Evolutionary conservation across 2,329 filamentous ascomycete genomes (phyloP), one percentile per base, ranked within the genome.

Genomic region (Hypomyces rosellus): DNA sequence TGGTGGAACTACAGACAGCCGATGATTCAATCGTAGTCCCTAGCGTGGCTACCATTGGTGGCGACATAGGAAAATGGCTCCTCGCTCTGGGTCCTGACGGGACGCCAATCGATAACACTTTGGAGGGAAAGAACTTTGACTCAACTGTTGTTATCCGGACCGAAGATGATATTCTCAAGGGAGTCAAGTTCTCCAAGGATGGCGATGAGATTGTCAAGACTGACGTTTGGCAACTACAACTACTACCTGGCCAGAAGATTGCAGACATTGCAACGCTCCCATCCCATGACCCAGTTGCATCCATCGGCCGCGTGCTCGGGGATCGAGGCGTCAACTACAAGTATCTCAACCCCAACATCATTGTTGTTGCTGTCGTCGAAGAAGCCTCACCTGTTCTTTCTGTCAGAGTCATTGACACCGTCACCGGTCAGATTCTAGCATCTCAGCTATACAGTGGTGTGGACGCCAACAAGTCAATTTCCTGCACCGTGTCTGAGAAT

Each of bases 301-400:
- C 93, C 1, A 96, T 99, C 59, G 93, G 93, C 9, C 89, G 89
- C 52, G 93, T 97, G 1, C 80, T 99, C 18, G 91, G 90, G 22
- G 87, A 99, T 62, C 82, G 93, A 40, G 85, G 84, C n/a, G 93
- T 99, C 44, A 80, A 92, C 55, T 99, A 99, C 81, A 99, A 99
- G 71, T 97, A 97, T 65, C 73, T 99, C 38, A 96, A 95, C 70
- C 83, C 88, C 0, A 96, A 95, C 68, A 79, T 89, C 6, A 75
- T 90, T 2, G 77, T 97, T 1, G 75, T 96, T 42, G 88, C 87
- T 1, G 77, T 88, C 1, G 71, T 84, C 2, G 77, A 85, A 34
- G 77, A 85, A 18, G 71, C 73, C 11, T 62, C 75, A 3, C 76
- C 74, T 3, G 77, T 76, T 1, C 81, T 89, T 7, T 84, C 82